Conservation (phyloP, 2,329 filamentous ascomycete species). For the Fusarium tjaetaba region DNA sequence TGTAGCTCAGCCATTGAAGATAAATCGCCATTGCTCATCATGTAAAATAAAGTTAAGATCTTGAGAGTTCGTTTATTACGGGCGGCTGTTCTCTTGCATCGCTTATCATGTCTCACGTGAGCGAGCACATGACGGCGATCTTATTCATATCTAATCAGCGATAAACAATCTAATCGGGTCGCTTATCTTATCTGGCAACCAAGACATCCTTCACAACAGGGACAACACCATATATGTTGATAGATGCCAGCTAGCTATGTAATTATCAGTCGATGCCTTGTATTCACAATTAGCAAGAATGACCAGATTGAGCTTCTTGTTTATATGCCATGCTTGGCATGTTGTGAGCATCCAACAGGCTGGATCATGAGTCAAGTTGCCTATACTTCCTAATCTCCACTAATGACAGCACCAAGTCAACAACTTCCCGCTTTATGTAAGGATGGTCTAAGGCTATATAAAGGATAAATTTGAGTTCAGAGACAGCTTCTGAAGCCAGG, state of each 20-base stretch:
- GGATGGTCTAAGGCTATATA: rapidly evolving
- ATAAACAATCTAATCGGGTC: neutral
- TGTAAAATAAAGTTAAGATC: rapidly evolving
- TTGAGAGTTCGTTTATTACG: neutral
- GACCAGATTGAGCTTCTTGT: neutral
- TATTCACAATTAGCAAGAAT: rapidly evolving
- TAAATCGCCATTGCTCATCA: rapidly evolving
- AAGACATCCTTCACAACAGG: no score
- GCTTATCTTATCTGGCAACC: neutral
- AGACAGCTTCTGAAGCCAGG: rapidly evolving
- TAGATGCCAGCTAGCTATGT: neutral
- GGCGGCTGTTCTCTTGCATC: neutral
- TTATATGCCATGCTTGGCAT: no score
- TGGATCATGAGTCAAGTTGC: neutral
- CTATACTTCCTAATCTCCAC: neutral
- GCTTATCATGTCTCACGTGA: neutral
- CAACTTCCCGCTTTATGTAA: neutral
- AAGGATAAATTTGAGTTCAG: rapidly evolving
- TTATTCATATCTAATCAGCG: neutral
- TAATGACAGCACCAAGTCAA: rapidly evolving
- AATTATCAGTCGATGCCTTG: neutral
- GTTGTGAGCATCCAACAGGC: no score
- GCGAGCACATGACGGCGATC: rapidly evolving
- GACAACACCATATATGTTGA: neutral
- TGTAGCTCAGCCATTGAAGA: no score